Percentiles rank a stretch among this genome's conserved stretches.
These are phyloP conservation scores for Heterobasidion occidentale DNA, from an alignment of 1,284 basidiomycete genomes.

Conservation along the genomic window DNA sequence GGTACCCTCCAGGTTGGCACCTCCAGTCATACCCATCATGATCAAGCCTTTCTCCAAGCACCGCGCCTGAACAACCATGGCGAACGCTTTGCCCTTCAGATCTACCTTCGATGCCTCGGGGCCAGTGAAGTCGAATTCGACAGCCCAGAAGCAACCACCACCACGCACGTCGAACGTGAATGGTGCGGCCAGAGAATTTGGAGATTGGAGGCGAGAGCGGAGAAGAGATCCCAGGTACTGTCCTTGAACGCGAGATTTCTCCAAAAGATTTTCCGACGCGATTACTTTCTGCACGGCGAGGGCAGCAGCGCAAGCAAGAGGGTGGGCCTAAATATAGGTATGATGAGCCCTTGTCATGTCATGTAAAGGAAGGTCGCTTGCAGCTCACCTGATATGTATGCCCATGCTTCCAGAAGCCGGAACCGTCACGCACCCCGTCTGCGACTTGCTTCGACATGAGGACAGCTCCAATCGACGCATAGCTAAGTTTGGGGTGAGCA, in stretches of 20 bases:
- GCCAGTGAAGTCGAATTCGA: constrained; percentile 67
- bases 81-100: constrained; percentile 47
- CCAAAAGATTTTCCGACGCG: constrained; percentile 57
- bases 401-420: constrained; percentile 75
- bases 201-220: constrained; percentile 39
- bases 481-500: constrained; percentile 34
- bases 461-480: constrained; percentile 77
- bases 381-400: constrained; percentile 72
- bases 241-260: constrained; percentile 57
- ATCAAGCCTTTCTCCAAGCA: constrained; percentile 59
- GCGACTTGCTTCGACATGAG: constrained; percentile 69
- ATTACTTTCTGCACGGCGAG: constrained; percentile 77
- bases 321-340: constrained; percentile 45
- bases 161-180: constrained; percentile 73
- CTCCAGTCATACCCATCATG: constrained; percentile 66
- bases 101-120: constrained; percentile 33
- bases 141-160: constrained; percentile 72
- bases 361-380: not conserved
- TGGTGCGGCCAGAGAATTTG: constrained; percentile 49
- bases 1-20: constrained; percentile 61
- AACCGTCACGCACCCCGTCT: constrained; percentile 54
- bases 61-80: constrained; percentile 55
- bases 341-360: not conserved
- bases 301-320: constrained; percentile 68
- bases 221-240: constrained; percentile 54